Evolutionary conservation across 148 eudicot species (phyloP), one percentile per base, ranked within the genome.

Genomic region (Nepenthes mirabilis): DNA sequence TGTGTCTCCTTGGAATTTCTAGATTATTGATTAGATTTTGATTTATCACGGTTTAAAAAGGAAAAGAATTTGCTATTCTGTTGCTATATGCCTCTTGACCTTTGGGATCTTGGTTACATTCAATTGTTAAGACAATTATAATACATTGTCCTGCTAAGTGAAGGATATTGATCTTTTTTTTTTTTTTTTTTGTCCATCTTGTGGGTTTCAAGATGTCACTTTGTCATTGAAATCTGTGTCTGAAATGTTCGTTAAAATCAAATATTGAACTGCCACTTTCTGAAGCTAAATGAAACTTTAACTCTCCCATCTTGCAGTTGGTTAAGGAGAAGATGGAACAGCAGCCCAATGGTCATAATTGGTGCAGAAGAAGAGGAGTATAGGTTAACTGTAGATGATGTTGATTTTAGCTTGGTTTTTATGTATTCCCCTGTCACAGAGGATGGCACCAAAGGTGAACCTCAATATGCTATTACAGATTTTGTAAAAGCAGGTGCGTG

Each of bases 391-490:
- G 57, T 89, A 34, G 96, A 89, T 59, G 99, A 93, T 65, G 66
- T 89, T 67, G 97, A 78, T 86, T 93, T 97, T 14, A 89, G 99
- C 76, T 76, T 93, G 78, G 97, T 93, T 62, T 93, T 72, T 64
- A 93, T 93, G 99, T 89, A 83, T 65, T 89, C 99, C 37, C 99
- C 99, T 37, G 87, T 93, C 65, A 84, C 99, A 58, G 89, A 77
- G 73, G 99, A 86, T 80, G 96, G 95, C 70, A 75, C 78, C 60
- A 88, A 93, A 79, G 99, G 99, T 63, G 96, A 93, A 65, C 91
- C 99, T 72, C 99, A 93, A 55, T 93, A 89, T 82, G 86, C 97
- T 64, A 93, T 93, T 64, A 93, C 99, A 54, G 99, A 93, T 70
- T 81, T 80, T 73, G 79, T 93, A 56, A 93, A 88, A 84, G 84